Conservation (phyloP, 352 stramenopile species). For the Phytophthora citricola region DNA sequence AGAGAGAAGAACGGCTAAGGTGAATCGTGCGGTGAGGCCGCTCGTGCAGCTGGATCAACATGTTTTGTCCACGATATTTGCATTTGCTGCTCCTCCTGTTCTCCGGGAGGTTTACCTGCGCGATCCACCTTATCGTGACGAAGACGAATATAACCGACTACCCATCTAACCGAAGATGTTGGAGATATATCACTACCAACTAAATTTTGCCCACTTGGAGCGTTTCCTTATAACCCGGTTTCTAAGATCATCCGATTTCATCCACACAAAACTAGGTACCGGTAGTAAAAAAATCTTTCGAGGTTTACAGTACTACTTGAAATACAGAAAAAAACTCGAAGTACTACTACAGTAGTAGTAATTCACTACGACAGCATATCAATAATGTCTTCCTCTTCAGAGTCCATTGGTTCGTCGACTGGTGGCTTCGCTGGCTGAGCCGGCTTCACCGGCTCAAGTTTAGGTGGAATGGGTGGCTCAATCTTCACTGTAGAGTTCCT, state of each 20-base stretch:
- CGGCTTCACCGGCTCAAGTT: slow-evolving; percentile 6
- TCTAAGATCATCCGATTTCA: no score
- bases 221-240: no score
- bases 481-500: neutral
- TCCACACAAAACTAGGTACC: no score
- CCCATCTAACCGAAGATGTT: no score
- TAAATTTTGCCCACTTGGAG: no score
- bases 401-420: slow-evolving; percentile 37
- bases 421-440: slow-evolving; percentile 1
- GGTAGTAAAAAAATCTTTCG: no score
- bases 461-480: neutral
- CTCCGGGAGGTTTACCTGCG: neutral
- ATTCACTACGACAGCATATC: slow-evolving; percentile 46
- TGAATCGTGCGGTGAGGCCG: neutral
- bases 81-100: neutral
- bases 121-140: no score
- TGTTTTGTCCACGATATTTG: neutral
- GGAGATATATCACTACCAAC: no score
- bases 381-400: slow-evolving; percentile 66
- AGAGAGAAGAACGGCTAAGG: neutral
- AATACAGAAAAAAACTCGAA: no score
- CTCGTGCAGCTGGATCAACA: neutral
- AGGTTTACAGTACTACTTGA: no score
- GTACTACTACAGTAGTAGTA: no score
- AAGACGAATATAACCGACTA: no score